Evolutionary conservation across 331 rosid species (phyloP).

Genomic region (Stylosanthes scabra): DNA sequence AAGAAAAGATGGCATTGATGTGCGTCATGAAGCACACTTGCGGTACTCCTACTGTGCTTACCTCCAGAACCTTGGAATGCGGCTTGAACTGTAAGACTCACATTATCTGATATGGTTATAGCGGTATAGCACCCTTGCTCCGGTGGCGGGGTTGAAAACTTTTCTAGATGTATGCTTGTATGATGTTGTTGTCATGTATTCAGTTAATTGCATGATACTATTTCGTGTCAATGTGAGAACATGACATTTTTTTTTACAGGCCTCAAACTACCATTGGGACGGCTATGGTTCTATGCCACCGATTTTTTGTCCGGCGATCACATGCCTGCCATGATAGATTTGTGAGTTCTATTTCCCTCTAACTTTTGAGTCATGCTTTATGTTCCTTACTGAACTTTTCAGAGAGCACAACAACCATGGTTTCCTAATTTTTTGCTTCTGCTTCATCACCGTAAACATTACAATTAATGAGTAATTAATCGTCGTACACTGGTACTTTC

Average conservation of each 20-base stretch:
- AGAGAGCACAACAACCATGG: slow-evolving; percentile 1
- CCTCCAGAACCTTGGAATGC: slow-evolving; percentile 91
- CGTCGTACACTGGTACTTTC: not conserved
- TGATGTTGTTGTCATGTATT: slow-evolving; percentile 25
- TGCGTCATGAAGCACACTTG: slow-evolving; percentile 80
- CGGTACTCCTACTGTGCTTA: slow-evolving; percentile 95
- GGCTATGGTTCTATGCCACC: slow-evolving; percentile 98
- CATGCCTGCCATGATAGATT: slow-evolving; percentile 98
- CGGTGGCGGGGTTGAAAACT: not conserved
- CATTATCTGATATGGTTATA: not conserved
- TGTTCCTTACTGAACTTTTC: slow-evolving; percentile 12
- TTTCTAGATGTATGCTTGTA: not conserved
- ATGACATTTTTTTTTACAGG: slow-evolving; percentile 56
- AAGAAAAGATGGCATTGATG: slow-evolving; percentile 94
- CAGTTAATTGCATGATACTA: slow-evolving; percentile 18
- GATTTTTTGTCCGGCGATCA: slow-evolving; percentile 87
- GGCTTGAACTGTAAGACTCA: slow-evolving; percentile 85
- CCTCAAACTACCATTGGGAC: slow-evolving; percentile 95
- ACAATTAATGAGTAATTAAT: not conserved
- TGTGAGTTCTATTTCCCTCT: slow-evolving; percentile 61
- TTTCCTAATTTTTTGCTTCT: not conserved
- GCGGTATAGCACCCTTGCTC: not conserved
- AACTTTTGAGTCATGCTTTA: slow-evolving; percentile 8
- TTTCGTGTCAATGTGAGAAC: slow-evolving; percentile 14
- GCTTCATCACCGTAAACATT: not conserved